A percentile compares a stretch with the other conserved stretches of the same genome.
Conservation (phyloP, 225 moss, liverwort and hornwort genomes). For the Pseudisothecium myosuroides region DNA sequence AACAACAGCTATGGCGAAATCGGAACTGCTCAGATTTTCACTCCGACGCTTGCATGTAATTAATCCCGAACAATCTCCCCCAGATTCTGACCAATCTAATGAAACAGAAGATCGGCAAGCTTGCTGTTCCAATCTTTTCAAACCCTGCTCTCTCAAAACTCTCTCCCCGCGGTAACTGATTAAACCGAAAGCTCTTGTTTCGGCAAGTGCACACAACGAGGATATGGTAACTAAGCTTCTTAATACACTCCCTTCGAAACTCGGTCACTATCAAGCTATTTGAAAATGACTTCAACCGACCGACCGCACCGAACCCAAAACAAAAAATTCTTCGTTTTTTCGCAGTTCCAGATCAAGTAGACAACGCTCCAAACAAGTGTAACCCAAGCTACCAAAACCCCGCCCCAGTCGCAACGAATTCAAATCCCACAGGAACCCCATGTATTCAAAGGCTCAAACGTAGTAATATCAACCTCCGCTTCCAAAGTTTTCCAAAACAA, state of each 20-base stretch:
- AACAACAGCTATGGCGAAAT: background rate
- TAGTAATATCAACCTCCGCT: background rate
- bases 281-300: background rate
- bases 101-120: background rate
- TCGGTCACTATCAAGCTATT: background rate
- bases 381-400: background rate
- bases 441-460: background rate
- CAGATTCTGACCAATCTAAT: background rate
- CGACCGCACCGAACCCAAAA: background rate
- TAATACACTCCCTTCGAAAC: background rate
- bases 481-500: background rate
- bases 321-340: background rate
- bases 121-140: background rate
- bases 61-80: background rate
- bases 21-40: background rate
- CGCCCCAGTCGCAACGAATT: background rate
- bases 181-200: background rate
- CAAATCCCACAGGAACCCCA: background rate
- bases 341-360: background rate
- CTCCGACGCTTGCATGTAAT: background rate
- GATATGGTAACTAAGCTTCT: background rate
- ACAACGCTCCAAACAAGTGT: background rate
- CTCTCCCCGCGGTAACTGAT: background rate
- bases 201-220: background rate
- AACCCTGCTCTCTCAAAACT: background rate